phyloP scores from a whole-genome alignment of 1,284 basidiomycete genomes.

The Porodaedalea pini region DNA sequence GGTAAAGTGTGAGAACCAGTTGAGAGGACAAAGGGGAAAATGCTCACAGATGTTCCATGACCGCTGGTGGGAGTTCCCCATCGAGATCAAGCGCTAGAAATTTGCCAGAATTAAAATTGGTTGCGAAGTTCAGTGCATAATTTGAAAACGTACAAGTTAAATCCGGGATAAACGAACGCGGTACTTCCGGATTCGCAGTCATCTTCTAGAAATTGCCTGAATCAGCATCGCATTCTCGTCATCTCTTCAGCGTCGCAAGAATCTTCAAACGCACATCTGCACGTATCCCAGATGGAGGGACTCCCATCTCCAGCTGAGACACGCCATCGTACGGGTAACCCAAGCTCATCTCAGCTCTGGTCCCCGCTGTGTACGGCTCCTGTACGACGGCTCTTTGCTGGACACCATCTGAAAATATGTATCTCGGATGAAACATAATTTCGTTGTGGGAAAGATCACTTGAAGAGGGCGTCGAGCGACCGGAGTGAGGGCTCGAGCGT shows the following conservation, averaged over 20 bases:
- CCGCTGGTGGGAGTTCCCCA: not conserved
- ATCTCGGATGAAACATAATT: not conserved
- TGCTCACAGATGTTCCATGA: slow-evolving; percentile 12
- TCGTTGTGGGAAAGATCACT: not conserved
- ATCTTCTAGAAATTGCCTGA: not conserved
- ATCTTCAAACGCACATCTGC: not conserved
- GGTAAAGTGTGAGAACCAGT: not conserved
- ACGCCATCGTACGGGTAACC: not conserved
- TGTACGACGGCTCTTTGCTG: not conserved
- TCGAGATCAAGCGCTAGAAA: not conserved
- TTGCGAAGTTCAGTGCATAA: not conserved
- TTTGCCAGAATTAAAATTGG: not conserved
- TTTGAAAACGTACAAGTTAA: not conserved
- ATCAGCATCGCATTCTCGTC: no score
- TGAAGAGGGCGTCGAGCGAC: slow-evolving; percentile 6
- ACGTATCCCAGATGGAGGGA: not conserved
- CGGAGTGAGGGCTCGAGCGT: slow-evolving; percentile 2
- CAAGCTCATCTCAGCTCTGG: not conserved
- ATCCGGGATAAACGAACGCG: not conserved
- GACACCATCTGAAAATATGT: not conserved
- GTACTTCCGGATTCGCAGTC: not conserved
- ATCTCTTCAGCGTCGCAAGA: not conserved
- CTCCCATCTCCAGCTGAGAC: not conserved
- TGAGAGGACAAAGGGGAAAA: not conserved
- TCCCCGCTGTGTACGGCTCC: not conserved